Percentiles rank a stretch among this genome's conserved stretches.
Conservation (phyloP, 2,329 filamentous ascomycete genomes). For the Aureobasidium vineae region DNA sequence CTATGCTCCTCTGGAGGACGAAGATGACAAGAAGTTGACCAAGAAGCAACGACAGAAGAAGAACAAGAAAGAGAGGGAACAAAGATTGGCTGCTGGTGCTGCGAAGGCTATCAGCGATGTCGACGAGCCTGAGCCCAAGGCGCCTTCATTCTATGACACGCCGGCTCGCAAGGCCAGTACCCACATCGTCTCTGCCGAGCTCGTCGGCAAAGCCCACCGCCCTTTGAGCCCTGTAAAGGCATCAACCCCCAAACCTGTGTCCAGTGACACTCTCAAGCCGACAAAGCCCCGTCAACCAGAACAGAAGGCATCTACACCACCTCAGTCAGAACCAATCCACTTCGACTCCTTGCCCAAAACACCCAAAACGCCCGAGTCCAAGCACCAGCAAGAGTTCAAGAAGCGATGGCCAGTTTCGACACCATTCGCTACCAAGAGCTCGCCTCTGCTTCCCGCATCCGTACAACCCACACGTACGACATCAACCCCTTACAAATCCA, state of each 20-base stretch:
- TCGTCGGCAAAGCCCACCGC: background rate
- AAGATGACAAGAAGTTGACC: conserved; percentile 33
- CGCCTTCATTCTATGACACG: conserved; percentile 28
- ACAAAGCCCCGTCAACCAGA: background rate
- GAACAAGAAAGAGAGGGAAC: conserved; percentile 36
- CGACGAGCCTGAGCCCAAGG: conserved; percentile 42
- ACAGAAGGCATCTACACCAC: background rate
- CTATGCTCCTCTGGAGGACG: conserved; percentile 25
- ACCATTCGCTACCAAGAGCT: conserved; percentile 21
- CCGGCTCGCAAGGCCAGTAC: conserved; percentile 42
- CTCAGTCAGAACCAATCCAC: background rate
- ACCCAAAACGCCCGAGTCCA: conserved; percentile 16
- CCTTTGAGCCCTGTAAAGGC: background rate
- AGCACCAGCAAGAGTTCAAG: conserved; percentile 24
- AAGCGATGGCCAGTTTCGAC: conserved; percentile 30
- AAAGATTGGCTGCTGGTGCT: conserved; percentile 31
- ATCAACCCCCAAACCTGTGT: background rate
- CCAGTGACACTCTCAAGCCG: background rate
- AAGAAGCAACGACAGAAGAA: conserved; percentile 42
- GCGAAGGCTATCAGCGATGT: conserved; percentile 34
- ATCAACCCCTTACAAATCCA: background rate
- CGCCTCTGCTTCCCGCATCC: conserved; percentile 28
- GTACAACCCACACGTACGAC: conserved; percentile 26
- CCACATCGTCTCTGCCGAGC: conserved; percentile 31
- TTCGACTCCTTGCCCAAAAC: background rate